phyloP scores from a whole-genome alignment of 768 basidiomycete genomes.

The Rubroboletus satanas region DNA sequence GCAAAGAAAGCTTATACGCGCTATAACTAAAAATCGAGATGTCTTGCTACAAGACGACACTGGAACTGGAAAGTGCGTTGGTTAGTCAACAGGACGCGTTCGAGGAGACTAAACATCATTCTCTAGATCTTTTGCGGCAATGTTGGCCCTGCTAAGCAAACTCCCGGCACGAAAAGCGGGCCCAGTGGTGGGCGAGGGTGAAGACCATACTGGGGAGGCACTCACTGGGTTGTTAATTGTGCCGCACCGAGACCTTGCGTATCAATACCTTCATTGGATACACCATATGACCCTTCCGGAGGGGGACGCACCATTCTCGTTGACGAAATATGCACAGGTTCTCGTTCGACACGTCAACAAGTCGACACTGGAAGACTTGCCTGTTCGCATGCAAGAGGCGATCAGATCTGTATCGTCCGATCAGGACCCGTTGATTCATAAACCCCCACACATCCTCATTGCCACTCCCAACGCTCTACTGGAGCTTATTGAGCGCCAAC shows the following conservation, averaged over 20 bases:
- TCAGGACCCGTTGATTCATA: conserved; percentile 35
- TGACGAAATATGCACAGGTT: conserved; percentile 52
- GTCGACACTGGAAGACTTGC: conserved; percentile 14
- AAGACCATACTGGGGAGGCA: conserved; percentile 21
- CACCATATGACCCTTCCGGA: conserved; percentile 41
- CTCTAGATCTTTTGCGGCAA: conserved; percentile 65
- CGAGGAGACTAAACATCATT: conserved; percentile 1
- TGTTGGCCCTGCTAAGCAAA: conserved; percentile 63
- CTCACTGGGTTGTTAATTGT: conserved; percentile 62
- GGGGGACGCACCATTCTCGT: conserved; percentile 30
- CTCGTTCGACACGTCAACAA: conserved; percentile 51
- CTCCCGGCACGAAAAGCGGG: conserved; percentile 32
- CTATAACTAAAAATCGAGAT: conserved; percentile 53
- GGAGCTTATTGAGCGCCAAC: conserved; percentile 48
- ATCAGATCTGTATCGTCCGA: conserved; percentile 29
- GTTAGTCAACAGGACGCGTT: not conserved
- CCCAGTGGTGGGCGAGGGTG: conserved; percentile 10
- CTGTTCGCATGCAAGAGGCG: conserved; percentile 27
- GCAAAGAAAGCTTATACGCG: conserved; percentile 60
- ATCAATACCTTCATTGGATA: conserved; percentile 66
- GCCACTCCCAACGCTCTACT: conserved; percentile 66
- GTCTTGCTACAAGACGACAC: conserved; percentile 65
- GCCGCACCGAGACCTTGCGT: conserved; percentile 69
- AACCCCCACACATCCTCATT: conserved; percentile 64
- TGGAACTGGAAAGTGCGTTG: conserved; percentile 75